phyloP scores from a whole-genome alignment of 768 basidiomycete genomes.

The Collybiopsis confluens region DNA sequence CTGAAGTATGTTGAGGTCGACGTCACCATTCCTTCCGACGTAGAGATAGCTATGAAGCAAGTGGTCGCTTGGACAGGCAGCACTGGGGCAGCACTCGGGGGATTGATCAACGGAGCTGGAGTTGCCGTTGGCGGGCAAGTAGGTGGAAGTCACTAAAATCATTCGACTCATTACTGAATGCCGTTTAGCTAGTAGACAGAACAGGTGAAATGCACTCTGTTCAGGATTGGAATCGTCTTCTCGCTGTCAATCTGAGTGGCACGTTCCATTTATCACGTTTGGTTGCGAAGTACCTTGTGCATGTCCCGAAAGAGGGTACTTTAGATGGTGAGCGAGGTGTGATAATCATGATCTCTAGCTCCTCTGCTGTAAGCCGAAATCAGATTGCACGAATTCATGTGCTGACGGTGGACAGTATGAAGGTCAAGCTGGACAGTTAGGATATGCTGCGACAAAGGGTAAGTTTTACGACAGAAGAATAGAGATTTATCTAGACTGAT shows the following conservation, averaged over 20 bases:
- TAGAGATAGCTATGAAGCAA: slow-evolving; percentile 32
- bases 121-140: slow-evolving; percentile 30
- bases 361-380: slow-evolving; percentile 39
- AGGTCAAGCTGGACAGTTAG: slow-evolving; percentile 53
- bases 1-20: slow-evolving; percentile 39
- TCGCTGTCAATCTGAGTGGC: slow-evolving; percentile 54
- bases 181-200: slow-evolving; percentile 42
- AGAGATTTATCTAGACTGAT: slow-evolving; percentile 34
- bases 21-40: slow-evolving; percentile 31
- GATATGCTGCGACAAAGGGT: slow-evolving; percentile 43
- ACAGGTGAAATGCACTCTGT: slow-evolving; percentile 42
- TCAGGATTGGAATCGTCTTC: slow-evolving; percentile 46
- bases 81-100: slow-evolving; percentile 43
- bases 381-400: not conserved
- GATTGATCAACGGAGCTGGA: slow-evolving; percentile 58
- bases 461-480: too few species aligned
- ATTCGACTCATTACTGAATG: not conserved
- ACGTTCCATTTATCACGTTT: slow-evolving; percentile 56
- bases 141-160: not conserved
- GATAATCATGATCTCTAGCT: slow-evolving; percentile 53
- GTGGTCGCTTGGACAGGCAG: slow-evolving; percentile 35
- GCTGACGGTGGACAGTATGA: slow-evolving; percentile 33
- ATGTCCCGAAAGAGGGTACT: slow-evolving; percentile 40
- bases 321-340: slow-evolving; percentile 53
- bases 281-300: slow-evolving; percentile 44